A percentile compares a stretch with the other conserved stretches of the same genome.
These are phyloP conservation scores for Ophiocytium majus DNA, from an alignment of 352 stramenopile species.

Conservation along the genomic window DNA sequence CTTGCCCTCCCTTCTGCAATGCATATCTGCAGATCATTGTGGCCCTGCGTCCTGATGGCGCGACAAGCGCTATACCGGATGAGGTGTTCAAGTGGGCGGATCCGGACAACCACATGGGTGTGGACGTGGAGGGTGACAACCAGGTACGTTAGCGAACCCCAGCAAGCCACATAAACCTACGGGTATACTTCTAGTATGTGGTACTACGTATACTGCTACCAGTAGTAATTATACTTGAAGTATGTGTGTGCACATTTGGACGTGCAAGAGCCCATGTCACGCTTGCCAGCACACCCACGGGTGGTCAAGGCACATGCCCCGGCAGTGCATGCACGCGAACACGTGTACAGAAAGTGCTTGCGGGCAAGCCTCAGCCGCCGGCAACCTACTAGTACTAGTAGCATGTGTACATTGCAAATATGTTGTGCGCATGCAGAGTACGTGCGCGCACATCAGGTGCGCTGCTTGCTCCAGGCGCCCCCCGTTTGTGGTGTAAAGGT, in stretches of 20 bases:
- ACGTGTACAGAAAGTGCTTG: neutral
- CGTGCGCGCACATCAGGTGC: neutral
- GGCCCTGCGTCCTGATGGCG: neutral
- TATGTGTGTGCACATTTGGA: neutral
- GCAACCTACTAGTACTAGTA: neutral
- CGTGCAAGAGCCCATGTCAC: neutral
- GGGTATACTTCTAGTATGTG: too few relatives aligned
- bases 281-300: too few relatives aligned
- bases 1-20: too few relatives aligned
- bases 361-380: neutral
- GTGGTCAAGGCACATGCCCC: neutral
- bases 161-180: too few relatives aligned
- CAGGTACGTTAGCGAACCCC: too few relatives aligned
- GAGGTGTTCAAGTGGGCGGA: conserved; percentile 16
- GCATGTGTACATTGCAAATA: neutral
- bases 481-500: too few relatives aligned
- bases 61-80: neutral
- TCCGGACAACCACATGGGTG: conserved; percentile 21
- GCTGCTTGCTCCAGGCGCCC: too few relatives aligned
- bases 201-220: too few relatives aligned
- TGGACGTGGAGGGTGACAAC: neutral
- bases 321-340: neutral
- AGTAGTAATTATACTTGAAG: too few relatives aligned
- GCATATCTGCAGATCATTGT: conserved; percentile 17
- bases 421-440: neutral